phyloP scores from a whole-genome alignment of 73 alveolate species.

The Paraurostyla sp. region DNA sequence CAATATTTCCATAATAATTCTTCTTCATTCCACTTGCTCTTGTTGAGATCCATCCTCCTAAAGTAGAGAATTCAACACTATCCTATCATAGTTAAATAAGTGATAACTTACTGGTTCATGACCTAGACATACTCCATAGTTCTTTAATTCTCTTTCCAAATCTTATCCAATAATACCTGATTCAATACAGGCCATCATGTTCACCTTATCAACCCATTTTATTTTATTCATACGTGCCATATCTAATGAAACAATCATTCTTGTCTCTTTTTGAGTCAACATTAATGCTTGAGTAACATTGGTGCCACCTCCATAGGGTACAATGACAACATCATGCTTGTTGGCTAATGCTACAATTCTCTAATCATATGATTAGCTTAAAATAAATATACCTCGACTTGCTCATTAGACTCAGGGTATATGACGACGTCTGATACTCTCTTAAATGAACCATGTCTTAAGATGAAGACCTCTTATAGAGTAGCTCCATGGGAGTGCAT shows the following conservation, averaged over 20 bases:
- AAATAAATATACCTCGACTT: constrained; percentile 69
- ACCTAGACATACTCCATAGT: constrained; percentile 91
- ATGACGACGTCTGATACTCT: constrained; percentile 85
- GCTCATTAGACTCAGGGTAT: constrained; percentile 76
- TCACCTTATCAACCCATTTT: constrained; percentile 86
- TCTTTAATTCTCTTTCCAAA: constrained; percentile 87
- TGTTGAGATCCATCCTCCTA: constrained; percentile 96
- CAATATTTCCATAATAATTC: constrained; percentile 96
- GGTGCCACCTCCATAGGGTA: constrained; percentile 97
- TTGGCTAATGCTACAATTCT: constrained; percentile 76
- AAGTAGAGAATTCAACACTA: constrained; percentile 88
- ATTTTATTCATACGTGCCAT: constrained; percentile 86
- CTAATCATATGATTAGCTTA: background rate
- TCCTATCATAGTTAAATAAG: constrained; percentile 48
- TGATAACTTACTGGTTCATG: constrained; percentile 84
- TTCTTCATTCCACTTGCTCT: constrained; percentile 97
- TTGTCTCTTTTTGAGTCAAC: constrained; percentile 71
- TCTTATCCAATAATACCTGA: constrained; percentile 95
- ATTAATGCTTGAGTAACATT: constrained; percentile 94
- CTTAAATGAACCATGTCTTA: constrained; percentile 76
- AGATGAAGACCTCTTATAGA: constrained; percentile 80
- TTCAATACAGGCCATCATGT: constrained; percentile 93
- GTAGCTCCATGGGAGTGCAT: constrained; percentile 94
- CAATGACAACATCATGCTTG: constrained; percentile 80
- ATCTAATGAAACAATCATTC: constrained; percentile 91